These are phyloP conservation scores for Cucumis hystrix DNA, from an alignment of 306 rosid genomes.

Conservation along the genomic window DNA sequence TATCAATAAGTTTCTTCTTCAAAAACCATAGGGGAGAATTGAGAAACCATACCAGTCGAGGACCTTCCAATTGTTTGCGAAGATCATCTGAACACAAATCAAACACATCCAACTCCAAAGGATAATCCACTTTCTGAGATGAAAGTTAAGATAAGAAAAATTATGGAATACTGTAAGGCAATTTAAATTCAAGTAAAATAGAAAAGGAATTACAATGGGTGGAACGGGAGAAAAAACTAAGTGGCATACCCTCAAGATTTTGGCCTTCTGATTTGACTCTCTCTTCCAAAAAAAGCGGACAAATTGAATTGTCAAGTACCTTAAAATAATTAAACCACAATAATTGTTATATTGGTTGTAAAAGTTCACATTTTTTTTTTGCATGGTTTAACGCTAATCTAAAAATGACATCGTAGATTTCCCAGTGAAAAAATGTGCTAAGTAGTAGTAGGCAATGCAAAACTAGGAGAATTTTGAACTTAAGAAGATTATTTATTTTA, in stretches of 20 bases:
- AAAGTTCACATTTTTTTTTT: not conserved
- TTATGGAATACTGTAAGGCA: not conserved
- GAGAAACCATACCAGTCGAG: constrained; percentile 56
- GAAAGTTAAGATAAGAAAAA: constrained; percentile 9
- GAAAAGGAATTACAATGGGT: not conserved
- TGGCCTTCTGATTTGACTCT: constrained; percentile 96
- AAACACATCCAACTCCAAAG: constrained; percentile 80
- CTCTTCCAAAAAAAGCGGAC: constrained; percentile 99
- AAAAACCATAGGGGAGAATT: not conserved
- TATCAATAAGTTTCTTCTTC: not conserved
- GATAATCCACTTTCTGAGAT: constrained; percentile 95
- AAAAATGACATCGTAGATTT: not conserved
- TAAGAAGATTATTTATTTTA: not conserved
- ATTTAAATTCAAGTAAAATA: not conserved
- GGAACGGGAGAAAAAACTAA: not conserved
- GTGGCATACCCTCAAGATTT: constrained; percentile 75
- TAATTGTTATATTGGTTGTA: not conserved
- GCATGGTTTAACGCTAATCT: not conserved
- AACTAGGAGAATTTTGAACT: constrained; percentile 1
- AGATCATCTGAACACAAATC: constrained; percentile 96
- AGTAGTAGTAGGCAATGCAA: not conserved
- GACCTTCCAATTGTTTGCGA: constrained; percentile 58
- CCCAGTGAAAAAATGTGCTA: not conserved
- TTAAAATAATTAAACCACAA: constrained; percentile 12
- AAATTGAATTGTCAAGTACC: constrained; percentile 94